Percentiles rank a stretch among this genome's conserved stretches.
Evolutionary conservation across 2,329 filamentous ascomycete species (phyloP).

Genomic region (Paraphaeosphaeria minitans): DNA sequence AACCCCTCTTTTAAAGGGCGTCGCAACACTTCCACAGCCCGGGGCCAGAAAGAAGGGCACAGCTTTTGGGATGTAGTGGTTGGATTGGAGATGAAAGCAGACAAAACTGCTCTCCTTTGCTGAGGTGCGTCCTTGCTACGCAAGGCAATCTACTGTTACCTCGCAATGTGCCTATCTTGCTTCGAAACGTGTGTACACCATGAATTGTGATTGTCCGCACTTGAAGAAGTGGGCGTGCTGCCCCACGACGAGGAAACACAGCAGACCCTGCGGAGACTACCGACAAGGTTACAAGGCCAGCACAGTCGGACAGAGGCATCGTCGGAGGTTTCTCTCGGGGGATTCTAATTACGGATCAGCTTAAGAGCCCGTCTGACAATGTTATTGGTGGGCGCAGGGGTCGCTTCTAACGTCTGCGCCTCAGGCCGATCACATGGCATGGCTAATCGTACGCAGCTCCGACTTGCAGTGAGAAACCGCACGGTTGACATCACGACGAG

Average conservation of each 20-base stretch:
- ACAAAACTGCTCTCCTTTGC: constrained; percentile 3
- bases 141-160: constrained; percentile 5
- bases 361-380: background rate
- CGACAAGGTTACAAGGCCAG: background rate
- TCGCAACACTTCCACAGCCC: constrained; percentile 7
- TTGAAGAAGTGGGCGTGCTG: background rate
- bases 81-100: background rate
- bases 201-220: background rate
- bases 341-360: background rate
- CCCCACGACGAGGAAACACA: background rate
- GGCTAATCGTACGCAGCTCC: background rate
- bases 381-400: background rate
- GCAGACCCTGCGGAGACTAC: background rate
- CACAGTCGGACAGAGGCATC: background rate
- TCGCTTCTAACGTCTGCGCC: background rate
- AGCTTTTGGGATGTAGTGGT: background rate
- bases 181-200: background rate
- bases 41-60: constrained; percentile 2
- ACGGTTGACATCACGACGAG: background rate
- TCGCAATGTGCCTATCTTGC: background rate
- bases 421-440: constrained; percentile 1
- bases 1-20: background rate
- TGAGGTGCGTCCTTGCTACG: constrained; percentile 5
- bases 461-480: background rate
- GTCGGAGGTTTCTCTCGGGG: background rate